Conservation (phyloP, 768 basidiomycete species). For the Russula sp. region DNA sequence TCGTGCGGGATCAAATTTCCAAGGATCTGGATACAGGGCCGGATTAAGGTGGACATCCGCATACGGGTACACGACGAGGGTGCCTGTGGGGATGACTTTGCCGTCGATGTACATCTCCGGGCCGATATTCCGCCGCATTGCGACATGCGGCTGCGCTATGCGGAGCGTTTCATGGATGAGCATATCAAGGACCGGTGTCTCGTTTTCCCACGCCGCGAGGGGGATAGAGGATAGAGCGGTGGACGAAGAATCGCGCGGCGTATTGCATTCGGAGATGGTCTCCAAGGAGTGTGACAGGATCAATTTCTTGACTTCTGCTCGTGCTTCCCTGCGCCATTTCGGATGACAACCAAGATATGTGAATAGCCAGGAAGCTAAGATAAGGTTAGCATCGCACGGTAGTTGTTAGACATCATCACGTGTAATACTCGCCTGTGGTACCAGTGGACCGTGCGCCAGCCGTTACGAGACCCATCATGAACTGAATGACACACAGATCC, state of each 20-base stretch:
- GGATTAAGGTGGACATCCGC: conserved; percentile 72
- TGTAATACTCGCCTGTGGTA: conserved; percentile 44
- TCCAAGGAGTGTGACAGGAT: conserved; percentile 26
- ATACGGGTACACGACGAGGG: conserved; percentile 74
- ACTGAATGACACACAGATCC: conserved; percentile 36
- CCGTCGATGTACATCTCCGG: conserved; percentile 63
- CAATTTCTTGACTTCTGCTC: conserved; percentile 50
- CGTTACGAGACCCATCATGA: conserved; percentile 75
- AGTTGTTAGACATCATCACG: background rate
- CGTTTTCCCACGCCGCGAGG: conserved; percentile 60
- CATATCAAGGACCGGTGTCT: conserved; percentile 63
- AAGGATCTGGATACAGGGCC: conserved; percentile 65
- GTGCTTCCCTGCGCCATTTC: conserved; percentile 59
- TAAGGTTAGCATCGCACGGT: conserved; percentile 12
- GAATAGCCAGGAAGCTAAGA: conserved; percentile 61
- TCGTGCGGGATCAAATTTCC: conserved; percentile 63
- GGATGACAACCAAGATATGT: conserved; percentile 62
- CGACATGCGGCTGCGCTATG: conserved; percentile 70
- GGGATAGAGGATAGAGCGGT: conserved; percentile 51
- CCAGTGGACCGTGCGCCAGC: conserved; percentile 79
- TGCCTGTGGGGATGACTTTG: conserved; percentile 62
- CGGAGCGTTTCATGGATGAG: conserved; percentile 73
- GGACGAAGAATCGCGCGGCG: conserved; percentile 30
- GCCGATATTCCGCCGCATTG: conserved; percentile 74
- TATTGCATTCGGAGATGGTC: conserved; percentile 1